Conservation (phyloP, 257 asterid genomes). For the Solanum sejunctum region DNA sequence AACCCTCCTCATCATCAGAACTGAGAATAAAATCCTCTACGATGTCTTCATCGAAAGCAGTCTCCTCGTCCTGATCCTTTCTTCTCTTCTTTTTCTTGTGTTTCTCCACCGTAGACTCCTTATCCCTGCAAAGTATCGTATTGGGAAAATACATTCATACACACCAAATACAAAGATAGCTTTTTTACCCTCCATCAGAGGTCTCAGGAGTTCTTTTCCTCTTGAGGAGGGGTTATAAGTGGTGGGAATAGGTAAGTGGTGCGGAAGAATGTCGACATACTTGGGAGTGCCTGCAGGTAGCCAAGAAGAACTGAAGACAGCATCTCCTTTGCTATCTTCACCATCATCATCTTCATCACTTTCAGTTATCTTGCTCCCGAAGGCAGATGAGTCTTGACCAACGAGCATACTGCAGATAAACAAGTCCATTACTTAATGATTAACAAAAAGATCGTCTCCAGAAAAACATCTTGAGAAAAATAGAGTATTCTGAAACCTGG, state of each 20-base stretch:
- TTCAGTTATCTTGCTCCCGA: slow-evolving; percentile 22
- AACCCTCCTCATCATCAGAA: slow-evolving; percentile 59
- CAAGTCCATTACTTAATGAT: background rate
- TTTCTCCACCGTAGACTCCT: slow-evolving; percentile 18
- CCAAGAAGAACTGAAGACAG: slow-evolving; percentile 30
- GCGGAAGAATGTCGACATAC: slow-evolving; percentile 24
- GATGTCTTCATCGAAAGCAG: slow-evolving; percentile 51
- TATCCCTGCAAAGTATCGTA: slow-evolving; percentile 15
- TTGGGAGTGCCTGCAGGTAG: slow-evolving; percentile 33
- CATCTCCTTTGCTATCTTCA: slow-evolving; percentile 23
- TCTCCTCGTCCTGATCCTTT: slow-evolving; percentile 16
- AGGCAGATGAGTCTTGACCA: slow-evolving; percentile 48
- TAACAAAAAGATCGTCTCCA: background rate
- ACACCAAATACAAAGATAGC: background rate
- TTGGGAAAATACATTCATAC: background rate
- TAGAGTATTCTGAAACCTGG: slow-evolving; percentile 37
- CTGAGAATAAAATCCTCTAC: slow-evolving; percentile 73
- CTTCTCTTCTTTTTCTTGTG: slow-evolving; percentile 25
- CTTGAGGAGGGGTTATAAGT: background rate
- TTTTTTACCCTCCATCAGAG: background rate
- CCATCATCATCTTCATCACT: slow-evolving; percentile 44
- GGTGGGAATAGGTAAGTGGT: background rate
- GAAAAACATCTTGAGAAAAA: background rate
- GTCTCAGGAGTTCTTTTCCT: background rate
- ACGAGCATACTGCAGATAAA: slow-evolving; percentile 38